Evolutionary conservation across 257 asterid species (phyloP).

Genomic region (Petunia axillaris): DNA sequence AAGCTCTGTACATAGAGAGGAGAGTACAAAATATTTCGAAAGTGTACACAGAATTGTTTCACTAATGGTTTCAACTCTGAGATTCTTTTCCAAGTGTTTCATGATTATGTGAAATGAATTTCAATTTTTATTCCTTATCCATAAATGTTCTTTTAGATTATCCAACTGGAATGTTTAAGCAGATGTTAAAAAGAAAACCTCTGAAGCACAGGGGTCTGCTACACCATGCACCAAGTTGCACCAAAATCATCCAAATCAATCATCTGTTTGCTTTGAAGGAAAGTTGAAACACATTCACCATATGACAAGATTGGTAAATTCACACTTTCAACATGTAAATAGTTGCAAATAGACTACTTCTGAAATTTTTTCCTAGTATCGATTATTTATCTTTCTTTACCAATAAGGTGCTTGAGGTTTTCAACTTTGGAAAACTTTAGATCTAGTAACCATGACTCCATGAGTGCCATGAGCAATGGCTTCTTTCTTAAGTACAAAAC

Average conservation of each 20-base stretch:
- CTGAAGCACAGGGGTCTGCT: not conserved
- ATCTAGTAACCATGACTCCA: too few species aligned
- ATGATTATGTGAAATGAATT: not conserved
- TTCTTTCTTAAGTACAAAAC: not conserved
- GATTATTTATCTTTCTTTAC: not conserved
- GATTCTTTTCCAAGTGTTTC: conserved; percentile 29
- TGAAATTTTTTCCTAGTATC: not conserved
- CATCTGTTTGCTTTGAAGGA: not conserved
- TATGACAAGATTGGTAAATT: not conserved
- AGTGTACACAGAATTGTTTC: conserved; percentile 32
- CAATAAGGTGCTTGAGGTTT: too few species aligned
- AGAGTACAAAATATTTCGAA: not conserved
- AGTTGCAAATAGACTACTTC: not conserved
- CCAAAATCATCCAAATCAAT: not conserved
- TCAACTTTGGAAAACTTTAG: too few species aligned
- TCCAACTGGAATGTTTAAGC: not conserved
- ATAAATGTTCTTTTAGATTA: not conserved
- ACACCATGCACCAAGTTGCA: not conserved
- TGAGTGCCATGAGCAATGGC: not conserved
- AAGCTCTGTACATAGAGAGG: conserved; percentile 43
- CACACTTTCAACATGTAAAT: not conserved
- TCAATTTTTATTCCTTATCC: not conserved
- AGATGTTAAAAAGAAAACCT: not conserved
- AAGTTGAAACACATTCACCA: not conserved
- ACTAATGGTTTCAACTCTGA: conserved; percentile 33